Percentiles rank a stretch among this genome's conserved stretches.
phyloP scores from a whole-genome alignment of 2,329 filamentous ascomycete genomes.

The Karstenula rhodostoma region DNA sequence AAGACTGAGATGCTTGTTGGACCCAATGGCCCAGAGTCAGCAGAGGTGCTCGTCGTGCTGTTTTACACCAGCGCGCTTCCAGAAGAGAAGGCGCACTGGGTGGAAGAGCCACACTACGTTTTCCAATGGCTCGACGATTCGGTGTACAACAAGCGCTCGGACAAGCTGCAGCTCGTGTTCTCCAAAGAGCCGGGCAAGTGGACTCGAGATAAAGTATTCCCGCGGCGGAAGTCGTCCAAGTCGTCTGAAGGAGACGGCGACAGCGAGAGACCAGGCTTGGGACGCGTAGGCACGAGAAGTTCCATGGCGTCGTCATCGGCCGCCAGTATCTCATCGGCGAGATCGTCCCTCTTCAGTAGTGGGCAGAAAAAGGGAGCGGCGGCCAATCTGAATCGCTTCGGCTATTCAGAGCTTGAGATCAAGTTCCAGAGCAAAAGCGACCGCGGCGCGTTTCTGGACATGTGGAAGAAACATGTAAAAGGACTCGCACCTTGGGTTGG shows the following conservation, averaged over 20 bases:
- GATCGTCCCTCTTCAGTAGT: constrained; percentile 20
- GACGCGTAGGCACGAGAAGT: constrained; percentile 19
- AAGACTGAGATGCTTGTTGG: constrained; percentile 30
- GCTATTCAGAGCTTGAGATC: constrained; percentile 39
- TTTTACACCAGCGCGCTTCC: constrained; percentile 41
- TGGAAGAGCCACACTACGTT: constrained; percentile 43
- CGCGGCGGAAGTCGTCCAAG: constrained; percentile 30
- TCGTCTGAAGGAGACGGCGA: constrained; percentile 5
- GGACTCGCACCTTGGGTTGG: constrained; percentile 14
- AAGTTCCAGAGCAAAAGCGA: constrained; percentile 38
- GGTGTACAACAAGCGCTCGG: constrained; percentile 29
- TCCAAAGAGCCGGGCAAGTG: constrained; percentile 40
- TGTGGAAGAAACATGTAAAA: constrained; percentile 39
- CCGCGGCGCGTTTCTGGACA: constrained; percentile 34
- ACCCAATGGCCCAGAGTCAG: constrained; percentile 20
- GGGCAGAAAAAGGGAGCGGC: constrained; percentile 13
- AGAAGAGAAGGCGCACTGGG: constrained; percentile 42
- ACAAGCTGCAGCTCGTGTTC: constrained; percentile 36
- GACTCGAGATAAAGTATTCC: constrained; percentile 35
- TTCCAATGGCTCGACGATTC: constrained; percentile 42
- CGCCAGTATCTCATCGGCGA: constrained; percentile 20
- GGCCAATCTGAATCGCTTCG: constrained; percentile 35
- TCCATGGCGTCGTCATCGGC: constrained; percentile 27
- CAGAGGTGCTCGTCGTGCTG: constrained; percentile 35
- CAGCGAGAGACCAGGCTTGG: constrained; percentile 7